Evolutionary conservation across 225 moss, liverwort and hornwort genomes (phyloP).

Genomic region (Thuidium tamariscinum): DNA sequence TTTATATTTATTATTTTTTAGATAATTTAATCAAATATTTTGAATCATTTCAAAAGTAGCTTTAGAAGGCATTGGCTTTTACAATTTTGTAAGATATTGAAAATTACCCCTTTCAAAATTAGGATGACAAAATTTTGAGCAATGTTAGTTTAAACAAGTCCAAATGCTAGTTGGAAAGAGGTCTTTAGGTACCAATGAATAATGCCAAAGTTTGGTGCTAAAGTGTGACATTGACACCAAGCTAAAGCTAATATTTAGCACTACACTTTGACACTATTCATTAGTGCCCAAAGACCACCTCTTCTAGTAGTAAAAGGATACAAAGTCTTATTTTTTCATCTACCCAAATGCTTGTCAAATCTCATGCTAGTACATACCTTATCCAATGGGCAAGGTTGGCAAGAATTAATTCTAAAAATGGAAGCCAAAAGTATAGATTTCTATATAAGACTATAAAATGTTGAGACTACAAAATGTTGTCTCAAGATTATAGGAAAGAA

Average conservation of each 20-base stretch:
- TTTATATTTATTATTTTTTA: no score
- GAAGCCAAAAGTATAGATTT: no score
- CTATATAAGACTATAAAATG: neutral
- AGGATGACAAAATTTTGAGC: neutral
- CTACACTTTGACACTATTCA: neutral
- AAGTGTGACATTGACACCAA: neutral
- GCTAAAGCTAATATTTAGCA: neutral
- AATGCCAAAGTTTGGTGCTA: neutral
- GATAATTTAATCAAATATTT: neutral
- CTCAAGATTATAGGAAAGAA: neutral
- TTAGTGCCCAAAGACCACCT: neutral
- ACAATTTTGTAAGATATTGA: no score
- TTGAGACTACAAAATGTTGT: no score
- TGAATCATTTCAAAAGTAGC: no score
- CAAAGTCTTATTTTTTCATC: neutral
- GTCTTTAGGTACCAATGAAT: neutral
- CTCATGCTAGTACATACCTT: fast-evolving
- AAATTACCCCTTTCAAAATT: fast-evolving
- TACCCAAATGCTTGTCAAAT: no score
- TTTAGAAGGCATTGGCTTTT: no score
- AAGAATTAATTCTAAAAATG: no score
- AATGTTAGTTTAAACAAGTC: neutral
- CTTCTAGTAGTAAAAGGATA: neutral
- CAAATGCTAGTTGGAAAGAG: fast-evolving
- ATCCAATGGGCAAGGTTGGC: fast-evolving